A percentile compares a stretch with the other conserved stretches of the same genome.
phyloP scores from a whole-genome alignment of 2,329 filamentous ascomycete species.

The Graphilbum sp. region DNA sequence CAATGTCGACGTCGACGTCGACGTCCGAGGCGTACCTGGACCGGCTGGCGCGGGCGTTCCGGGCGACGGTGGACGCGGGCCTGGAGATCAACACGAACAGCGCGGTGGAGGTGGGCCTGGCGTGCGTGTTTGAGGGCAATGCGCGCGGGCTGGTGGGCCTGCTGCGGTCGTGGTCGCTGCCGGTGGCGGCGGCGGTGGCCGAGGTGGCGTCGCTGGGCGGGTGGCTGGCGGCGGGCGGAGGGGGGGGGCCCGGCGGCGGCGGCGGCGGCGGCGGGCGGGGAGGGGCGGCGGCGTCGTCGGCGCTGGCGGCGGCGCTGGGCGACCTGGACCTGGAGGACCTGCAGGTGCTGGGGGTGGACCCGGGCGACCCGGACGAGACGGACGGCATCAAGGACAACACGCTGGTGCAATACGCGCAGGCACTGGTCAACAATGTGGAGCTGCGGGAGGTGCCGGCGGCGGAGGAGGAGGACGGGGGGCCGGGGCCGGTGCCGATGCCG shows the following conservation, averaged over 20 bases:
- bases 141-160: slow-evolving; percentile 59
- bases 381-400: slow-evolving; percentile 65
- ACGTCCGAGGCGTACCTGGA: slow-evolving; percentile 38
- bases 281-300: slow-evolving; percentile 43
- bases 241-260: slow-evolving; percentile 26
- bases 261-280: slow-evolving; percentile 36
- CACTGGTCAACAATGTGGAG: slow-evolving; percentile 39
- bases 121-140: slow-evolving; percentile 70
- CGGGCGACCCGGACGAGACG: slow-evolving; percentile 38
- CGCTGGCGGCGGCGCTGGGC: slow-evolving; percentile 29
- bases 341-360: slow-evolving; percentile 58
- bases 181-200: slow-evolving; percentile 59
- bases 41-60: slow-evolving; percentile 55
- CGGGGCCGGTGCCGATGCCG: no score
- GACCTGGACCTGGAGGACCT: slow-evolving; percentile 71
- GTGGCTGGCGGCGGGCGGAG: slow-evolving; percentile 47
- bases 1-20: no score
- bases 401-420: slow-evolving; percentile 58
- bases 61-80: slow-evolving; percentile 49
- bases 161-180: slow-evolving; percentile 64
- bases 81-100: slow-evolving; percentile 65
- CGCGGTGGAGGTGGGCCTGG: slow-evolving; percentile 64
- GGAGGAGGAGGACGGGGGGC: slow-evolving; percentile 8
- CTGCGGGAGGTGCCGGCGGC: slow-evolving; percentile 20
- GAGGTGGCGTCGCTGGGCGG: slow-evolving; percentile 72